A percentile compares a stretch with the other conserved stretches of the same genome.
These are phyloP conservation scores for Apiospora phragmitis DNA, from an alignment of 2,329 filamentous ascomycete species.

Conservation along the genomic window DNA sequence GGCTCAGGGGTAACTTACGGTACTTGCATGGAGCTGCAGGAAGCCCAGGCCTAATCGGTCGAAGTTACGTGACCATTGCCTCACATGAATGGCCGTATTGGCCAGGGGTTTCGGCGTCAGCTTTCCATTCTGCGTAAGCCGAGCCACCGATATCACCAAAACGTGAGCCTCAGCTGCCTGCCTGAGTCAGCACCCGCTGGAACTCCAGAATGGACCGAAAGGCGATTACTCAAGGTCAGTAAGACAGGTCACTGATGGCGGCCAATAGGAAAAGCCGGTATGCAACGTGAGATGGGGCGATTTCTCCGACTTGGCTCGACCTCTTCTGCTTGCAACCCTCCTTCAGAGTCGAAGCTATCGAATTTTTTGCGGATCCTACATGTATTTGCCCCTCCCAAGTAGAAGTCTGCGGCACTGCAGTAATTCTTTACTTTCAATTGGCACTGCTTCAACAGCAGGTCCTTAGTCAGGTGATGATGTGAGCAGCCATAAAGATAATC, in stretches of 20 bases:
- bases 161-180: not conserved
- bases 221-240: not conserved
- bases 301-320: not conserved
- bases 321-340: not conserved
- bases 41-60: not conserved
- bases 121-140: not conserved
- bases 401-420: not conserved
- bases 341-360: not conserved
- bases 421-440: not conserved
- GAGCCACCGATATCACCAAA: not conserved
- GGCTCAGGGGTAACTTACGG: not conserved
- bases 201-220: not conserved
- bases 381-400: not conserved
- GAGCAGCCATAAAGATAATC: not conserved
- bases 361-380: not conserved
- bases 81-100: not conserved
- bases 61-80: not conserved
- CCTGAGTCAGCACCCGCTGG: not conserved
- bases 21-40: not conserved
- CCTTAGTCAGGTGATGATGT: not conserved
- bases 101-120: not conserved
- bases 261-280: not conserved
- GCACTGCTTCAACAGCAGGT: not conserved
- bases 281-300: not conserved
- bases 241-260: not conserved